A percentile compares a stretch with the other conserved stretches of the same genome.
These are phyloP conservation scores for Metschnikowia proteae DNA, from an alignment of 805 yeast genomes.

Conservation along the genomic window DNA sequence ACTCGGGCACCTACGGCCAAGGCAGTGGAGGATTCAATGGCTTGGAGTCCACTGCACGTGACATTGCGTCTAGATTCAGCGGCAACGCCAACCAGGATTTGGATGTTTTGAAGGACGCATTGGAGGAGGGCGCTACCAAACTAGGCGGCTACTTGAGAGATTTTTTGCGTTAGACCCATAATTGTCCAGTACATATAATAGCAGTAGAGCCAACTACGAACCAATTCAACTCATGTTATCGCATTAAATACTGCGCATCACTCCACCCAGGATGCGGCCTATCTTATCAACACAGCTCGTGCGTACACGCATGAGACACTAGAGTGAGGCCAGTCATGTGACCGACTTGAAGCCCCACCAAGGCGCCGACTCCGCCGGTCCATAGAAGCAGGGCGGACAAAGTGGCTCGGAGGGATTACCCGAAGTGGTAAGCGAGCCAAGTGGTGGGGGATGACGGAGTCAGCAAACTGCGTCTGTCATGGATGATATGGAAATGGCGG, in stretches of 20 bases:
- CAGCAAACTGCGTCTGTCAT: not conserved
- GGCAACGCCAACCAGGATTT: constrained; percentile 85
- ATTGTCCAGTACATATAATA: not conserved
- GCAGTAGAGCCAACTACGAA: not conserved
- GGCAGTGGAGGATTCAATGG: constrained; percentile 33
- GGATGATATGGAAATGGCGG: not conserved
- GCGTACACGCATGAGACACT: too few relatives aligned
- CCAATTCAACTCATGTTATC: too few relatives aligned
- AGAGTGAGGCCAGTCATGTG: too few relatives aligned
- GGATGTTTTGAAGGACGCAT: constrained; percentile 81
- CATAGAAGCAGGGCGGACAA: too few relatives aligned
- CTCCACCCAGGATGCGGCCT: too few relatives aligned
- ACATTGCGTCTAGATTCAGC: constrained; percentile 63
- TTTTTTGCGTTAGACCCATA: constrained; percentile 50
- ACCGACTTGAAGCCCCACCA: too few relatives aligned
- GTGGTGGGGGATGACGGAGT: not conserved
- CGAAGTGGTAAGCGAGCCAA: not conserved
- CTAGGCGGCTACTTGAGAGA: constrained; percentile 84
- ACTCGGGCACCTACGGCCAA: constrained; percentile 18
- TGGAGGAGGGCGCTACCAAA: constrained; percentile 91
- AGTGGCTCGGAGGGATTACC: too few relatives aligned
- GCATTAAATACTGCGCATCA: too few relatives aligned
- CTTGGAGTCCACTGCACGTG: constrained; percentile 57
- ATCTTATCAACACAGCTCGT: too few relatives aligned
- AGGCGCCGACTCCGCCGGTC: too few relatives aligned